Conservation (phyloP, 2,329 filamentous ascomycete species). For the Stemphylium beticola region DNA sequence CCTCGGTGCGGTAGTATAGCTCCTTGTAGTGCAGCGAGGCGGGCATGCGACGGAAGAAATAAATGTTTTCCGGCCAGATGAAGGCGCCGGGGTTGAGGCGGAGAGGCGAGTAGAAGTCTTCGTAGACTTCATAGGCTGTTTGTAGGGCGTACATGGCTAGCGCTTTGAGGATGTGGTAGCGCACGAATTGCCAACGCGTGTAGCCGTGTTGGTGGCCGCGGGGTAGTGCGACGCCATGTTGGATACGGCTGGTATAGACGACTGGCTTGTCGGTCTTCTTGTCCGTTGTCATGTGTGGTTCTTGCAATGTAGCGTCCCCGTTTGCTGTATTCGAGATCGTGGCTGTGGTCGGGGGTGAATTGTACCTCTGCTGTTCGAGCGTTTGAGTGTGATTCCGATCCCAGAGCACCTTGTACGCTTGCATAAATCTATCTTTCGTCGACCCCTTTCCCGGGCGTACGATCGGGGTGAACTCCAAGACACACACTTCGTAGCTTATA, state of each 20-base stretch:
- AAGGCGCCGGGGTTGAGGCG: not conserved
- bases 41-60: conserved; percentile 14
- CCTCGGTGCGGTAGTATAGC: conserved; percentile 4
- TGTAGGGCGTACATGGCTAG: not conserved
- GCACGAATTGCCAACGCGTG: conserved; percentile 6
- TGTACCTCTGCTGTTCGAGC: not conserved
- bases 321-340: not conserved
- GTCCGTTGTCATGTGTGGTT: not conserved
- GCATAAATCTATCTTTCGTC: conserved; percentile 1
- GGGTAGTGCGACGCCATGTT: not conserved
- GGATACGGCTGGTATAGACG: not conserved
- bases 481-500: conserved; percentile 21
- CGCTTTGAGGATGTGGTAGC: conserved; percentile 3
- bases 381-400: conserved; percentile 7
- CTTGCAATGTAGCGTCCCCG: not conserved
- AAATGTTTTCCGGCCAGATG: not conserved
- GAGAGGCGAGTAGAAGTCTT: not conserved
- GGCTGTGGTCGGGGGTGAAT: not conserved
- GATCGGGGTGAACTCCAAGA: conserved; percentile 13
- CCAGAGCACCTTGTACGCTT: conserved; percentile 20
- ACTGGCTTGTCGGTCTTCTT: conserved; percentile 9
- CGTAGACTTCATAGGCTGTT: not conserved
- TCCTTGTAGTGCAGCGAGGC: conserved; percentile 3
- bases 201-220: conserved; percentile 1
- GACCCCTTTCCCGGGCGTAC: not conserved